Percentiles rank a stretch among this genome's conserved stretches.
Evolutionary conservation across 2,329 filamentous ascomycete genomes (phyloP).

Genomic region (Coniochaeta ligniaria): DNA sequence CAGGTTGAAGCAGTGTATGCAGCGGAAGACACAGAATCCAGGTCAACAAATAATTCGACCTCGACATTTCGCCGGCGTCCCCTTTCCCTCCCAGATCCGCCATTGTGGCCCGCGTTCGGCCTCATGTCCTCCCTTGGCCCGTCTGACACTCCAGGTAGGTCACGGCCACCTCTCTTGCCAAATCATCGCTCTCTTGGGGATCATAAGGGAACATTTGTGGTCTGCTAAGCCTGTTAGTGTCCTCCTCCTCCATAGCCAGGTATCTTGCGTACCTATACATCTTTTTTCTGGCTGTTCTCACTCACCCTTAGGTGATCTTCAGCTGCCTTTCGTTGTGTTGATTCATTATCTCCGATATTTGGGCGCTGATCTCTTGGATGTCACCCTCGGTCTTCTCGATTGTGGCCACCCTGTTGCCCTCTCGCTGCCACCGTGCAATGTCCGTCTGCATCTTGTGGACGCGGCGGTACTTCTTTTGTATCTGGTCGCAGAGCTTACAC

Average conservation of each 20-base stretch:
- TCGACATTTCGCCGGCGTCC: background rate
- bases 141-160: background rate
- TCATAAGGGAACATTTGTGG: background rate
- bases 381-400: conserved; percentile 66
- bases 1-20: background rate
- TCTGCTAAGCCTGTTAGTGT: background rate
- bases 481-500: conserved; percentile 85
- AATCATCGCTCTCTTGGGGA: background rate
- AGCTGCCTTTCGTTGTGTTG: conserved; percentile 30
- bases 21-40: background rate
- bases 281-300: background rate
- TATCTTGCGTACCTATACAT: background rate
- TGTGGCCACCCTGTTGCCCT: conserved; percentile 66
- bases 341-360: conserved; percentile 43
- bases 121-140: background rate
- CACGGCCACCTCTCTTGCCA: background rate
- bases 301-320: conserved; percentile 25
- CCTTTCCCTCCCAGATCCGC: background rate
- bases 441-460: conserved; percentile 68
- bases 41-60: background rate
- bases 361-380: conserved; percentile 56
- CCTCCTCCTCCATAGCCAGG: background rate
- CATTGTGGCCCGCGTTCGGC: background rate
- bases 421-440: conserved; percentile 68
- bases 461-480: conserved; percentile 75